Evolutionary conservation across 805 yeast species (phyloP).

Genomic region (Ogataea paraovalis): DNA sequence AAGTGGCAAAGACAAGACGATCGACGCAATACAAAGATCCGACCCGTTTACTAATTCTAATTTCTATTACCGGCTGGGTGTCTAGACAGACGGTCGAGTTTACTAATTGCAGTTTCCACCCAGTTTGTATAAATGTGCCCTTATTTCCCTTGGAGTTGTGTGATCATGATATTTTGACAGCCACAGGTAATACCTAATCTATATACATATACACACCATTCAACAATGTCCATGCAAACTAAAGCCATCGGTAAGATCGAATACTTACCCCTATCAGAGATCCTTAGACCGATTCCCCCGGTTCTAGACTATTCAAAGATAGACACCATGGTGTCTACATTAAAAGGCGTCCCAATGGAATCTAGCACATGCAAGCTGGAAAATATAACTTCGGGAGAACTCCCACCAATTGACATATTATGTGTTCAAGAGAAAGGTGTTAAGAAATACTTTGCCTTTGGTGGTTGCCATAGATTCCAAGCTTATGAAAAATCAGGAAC

Average conservation of each 20-base stretch:
- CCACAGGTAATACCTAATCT: no score
- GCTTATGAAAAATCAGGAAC: conserved; percentile 64
- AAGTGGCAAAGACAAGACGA: not conserved
- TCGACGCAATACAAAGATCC: not conserved
- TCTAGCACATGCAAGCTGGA: conserved; percentile 53
- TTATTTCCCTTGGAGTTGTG: no score
- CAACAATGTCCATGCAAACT: conserved; percentile 79
- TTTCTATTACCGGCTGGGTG: no score
- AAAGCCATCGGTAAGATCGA: conserved; percentile 46
- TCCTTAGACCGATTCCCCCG: conserved; percentile 81
- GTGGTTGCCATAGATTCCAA: conserved; percentile 88
- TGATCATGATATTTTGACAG: no score
- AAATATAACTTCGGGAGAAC: conserved; percentile 52
- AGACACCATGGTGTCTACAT: conserved; percentile 71
- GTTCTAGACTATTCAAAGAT: conserved; percentile 73
- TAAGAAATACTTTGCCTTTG: conserved; percentile 73
- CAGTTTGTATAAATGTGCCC: no score
- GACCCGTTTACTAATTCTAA: not conserved
- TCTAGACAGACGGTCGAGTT: no score
- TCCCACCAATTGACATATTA: conserved; percentile 82
- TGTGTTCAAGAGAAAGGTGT: conserved; percentile 61
- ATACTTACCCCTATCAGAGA: conserved; percentile 61
- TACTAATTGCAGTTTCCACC: not conserved
- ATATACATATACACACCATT: no score
- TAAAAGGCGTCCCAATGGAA: conserved; percentile 59